Evolutionary conservation across 352 stramenopile species (phyloP).

Genomic region (Pythium brassicae): DNA sequence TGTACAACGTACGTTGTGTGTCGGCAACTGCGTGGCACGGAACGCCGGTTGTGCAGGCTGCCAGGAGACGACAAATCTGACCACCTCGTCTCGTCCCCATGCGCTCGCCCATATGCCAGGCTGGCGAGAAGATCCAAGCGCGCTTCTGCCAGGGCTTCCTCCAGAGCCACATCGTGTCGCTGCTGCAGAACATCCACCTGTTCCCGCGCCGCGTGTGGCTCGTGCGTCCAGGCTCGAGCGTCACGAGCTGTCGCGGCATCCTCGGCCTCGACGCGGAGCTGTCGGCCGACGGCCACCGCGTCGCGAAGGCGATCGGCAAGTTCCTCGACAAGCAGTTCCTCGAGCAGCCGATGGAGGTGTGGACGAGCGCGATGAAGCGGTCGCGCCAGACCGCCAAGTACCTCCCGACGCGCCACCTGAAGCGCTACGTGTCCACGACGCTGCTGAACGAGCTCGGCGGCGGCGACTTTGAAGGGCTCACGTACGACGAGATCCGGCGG

Average conservation of each 20-base stretch:
- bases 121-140: constrained; percentile 89
- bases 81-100: background rate
- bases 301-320: constrained; percentile 72
- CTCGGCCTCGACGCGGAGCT: constrained; percentile 82
- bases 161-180: constrained; percentile 83
- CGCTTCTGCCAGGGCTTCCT: constrained; percentile 84
- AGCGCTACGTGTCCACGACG: constrained; percentile 82
- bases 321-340: constrained; percentile 84
- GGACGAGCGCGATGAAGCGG: constrained; percentile 81
- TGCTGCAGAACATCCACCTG: constrained; percentile 91
- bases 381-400: constrained; percentile 70
- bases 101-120: constrained; percentile 12
- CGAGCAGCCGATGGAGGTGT: constrained; percentile 67
- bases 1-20: constrained; percentile 75
- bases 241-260: constrained; percentile 72
- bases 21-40: no score
- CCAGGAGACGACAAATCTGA: background rate
- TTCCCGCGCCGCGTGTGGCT: constrained; percentile 88
- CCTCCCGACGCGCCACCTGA: constrained; percentile 55
- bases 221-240: constrained; percentile 80
- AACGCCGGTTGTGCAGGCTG: background rate
- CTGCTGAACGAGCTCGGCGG: constrained; percentile 90
- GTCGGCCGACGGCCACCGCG: constrained; percentile 67
- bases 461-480: constrained; percentile 88
- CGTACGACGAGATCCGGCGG: constrained; percentile 75